phyloP scores from a whole-genome alignment of 2,329 filamentous ascomycete genomes.

The Cylindrodendrum hubeiense region DNA sequence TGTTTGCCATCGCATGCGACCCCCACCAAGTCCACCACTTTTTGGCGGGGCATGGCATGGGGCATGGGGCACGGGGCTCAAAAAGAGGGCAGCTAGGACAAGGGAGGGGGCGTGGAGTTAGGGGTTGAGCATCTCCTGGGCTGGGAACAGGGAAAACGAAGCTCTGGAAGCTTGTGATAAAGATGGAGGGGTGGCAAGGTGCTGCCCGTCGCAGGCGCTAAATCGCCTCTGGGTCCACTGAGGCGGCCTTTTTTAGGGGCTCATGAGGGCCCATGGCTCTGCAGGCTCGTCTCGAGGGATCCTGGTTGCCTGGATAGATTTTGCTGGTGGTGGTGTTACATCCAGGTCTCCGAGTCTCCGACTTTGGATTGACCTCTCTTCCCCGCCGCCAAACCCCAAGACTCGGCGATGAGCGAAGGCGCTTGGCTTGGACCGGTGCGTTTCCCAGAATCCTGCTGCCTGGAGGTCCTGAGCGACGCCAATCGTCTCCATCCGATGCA shows the following conservation, averaged over 20 bases:
- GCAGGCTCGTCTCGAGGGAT: slow-evolving; percentile 5
- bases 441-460: slow-evolving; percentile 39
- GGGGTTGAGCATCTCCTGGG: not conserved
- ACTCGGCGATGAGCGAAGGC: not conserved
- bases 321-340: not conserved
- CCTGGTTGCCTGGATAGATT: not conserved
- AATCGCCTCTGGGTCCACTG: slow-evolving; percentile 10
- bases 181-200: slow-evolving; percentile 18
- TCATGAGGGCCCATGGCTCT: slow-evolving; percentile 13
- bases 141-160: slow-evolving; percentile 12
- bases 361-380: not conserved
- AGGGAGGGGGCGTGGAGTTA: slow-evolving; percentile 21
- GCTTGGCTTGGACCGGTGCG: slow-evolving; percentile 7
- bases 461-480: slow-evolving; percentile 20
- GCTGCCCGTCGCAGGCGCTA: slow-evolving; percentile 23
- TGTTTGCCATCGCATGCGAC: slow-evolving; percentile 29
- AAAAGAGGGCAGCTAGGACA: slow-evolving; percentile 25
- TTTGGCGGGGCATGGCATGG: slow-evolving; percentile 33
- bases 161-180: slow-evolving; percentile 34
- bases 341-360: not conserved
- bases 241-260: slow-evolving; percentile 12
- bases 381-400: not conserved
- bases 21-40: slow-evolving; percentile 38
- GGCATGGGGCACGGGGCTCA: slow-evolving; percentile 27
- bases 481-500: slow-evolving; percentile 19